phyloP scores from a whole-genome alignment of 768 basidiomycete species.

The Tephrocybe rancida region DNA sequence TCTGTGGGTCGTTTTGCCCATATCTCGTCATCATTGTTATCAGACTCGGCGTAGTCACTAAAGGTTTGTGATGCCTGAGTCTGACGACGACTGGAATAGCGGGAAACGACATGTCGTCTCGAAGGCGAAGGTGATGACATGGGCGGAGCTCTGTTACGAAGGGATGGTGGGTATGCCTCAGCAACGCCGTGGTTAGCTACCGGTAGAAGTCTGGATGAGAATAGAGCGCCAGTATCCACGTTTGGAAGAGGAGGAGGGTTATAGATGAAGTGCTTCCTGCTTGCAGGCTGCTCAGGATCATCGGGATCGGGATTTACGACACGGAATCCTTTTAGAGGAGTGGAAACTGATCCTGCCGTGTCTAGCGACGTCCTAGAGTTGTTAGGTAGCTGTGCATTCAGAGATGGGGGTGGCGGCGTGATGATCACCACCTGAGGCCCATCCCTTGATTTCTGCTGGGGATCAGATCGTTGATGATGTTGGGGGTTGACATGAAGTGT shows the following conservation, averaged over 20 bases:
- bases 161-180: conserved; percentile 1
- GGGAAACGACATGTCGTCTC: neutral
- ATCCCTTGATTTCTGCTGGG: conserved; percentile 5
- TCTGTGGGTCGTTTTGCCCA: conserved; percentile 36
- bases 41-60: conserved; percentile 3
- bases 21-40: conserved; percentile 23
- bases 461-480: neutral
- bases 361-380: conserved; percentile 15
- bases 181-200: conserved; percentile 1
- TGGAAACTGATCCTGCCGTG: conserved; percentile 16
- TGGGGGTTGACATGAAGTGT: neutral
- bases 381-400: conserved; percentile 4
- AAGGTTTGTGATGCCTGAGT: neutral
- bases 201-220: conserved; percentile 20
- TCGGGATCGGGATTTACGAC: conserved; percentile 36
- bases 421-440: conserved; percentile 37
- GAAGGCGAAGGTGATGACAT: neutral
- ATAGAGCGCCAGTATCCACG: conserved; percentile 10
- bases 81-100: neutral
- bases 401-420: conserved; percentile 27
- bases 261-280: conserved; percentile 17
- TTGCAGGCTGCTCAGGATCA: conserved; percentile 27
- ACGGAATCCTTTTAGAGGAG: conserved; percentile 26
- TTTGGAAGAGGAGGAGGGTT: conserved; percentile 21
- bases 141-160: neutral